Percentiles rank a stretch among this genome's conserved stretches.
These are phyloP conservation scores for Xylariales sp. DNA, from an alignment of 2,329 filamentous ascomycete species.

Conservation along the genomic window DNA sequence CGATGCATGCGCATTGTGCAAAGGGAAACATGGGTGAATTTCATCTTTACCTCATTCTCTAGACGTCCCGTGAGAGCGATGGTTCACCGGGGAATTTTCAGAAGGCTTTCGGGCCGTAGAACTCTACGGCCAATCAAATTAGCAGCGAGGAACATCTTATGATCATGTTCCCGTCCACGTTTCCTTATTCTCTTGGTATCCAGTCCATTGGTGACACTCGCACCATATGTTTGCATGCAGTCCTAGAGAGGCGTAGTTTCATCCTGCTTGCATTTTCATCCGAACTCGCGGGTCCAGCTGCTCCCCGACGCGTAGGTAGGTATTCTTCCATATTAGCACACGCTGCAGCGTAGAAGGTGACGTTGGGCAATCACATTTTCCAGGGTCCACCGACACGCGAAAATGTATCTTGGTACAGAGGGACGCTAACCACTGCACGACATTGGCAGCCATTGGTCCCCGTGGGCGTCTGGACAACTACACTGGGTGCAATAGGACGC, in stretches of 20 bases:
- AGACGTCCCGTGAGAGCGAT: neutral
- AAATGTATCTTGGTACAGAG: constrained; percentile 1
- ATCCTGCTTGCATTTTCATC: constrained; percentile 5
- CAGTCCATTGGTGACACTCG: neutral
- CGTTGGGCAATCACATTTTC: constrained; percentile 24
- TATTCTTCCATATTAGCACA: neutral
- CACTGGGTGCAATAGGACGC: neutral
- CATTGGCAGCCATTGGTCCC: constrained; percentile 11
- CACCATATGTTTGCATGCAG: neutral
- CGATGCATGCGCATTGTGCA: neutral
- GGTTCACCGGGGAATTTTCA: neutral
- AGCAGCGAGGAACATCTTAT: neutral
- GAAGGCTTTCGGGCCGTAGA: neutral
- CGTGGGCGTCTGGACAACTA: neutral
- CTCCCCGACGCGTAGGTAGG: too few species aligned
- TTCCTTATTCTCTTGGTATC: neutral
- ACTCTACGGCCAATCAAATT: neutral
- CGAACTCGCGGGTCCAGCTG: neutral
- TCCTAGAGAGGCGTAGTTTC: neutral
- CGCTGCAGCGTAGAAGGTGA: constrained; percentile 6
- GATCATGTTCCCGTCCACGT: neutral
- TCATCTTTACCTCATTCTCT: neutral
- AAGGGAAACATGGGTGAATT: neutral
- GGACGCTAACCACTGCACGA: constrained; percentile 22
- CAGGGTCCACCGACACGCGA: constrained; percentile 19